phyloP scores from a whole-genome alignment of 2,329 filamentous ascomycete species.

The Aspergillus felis region DNA sequence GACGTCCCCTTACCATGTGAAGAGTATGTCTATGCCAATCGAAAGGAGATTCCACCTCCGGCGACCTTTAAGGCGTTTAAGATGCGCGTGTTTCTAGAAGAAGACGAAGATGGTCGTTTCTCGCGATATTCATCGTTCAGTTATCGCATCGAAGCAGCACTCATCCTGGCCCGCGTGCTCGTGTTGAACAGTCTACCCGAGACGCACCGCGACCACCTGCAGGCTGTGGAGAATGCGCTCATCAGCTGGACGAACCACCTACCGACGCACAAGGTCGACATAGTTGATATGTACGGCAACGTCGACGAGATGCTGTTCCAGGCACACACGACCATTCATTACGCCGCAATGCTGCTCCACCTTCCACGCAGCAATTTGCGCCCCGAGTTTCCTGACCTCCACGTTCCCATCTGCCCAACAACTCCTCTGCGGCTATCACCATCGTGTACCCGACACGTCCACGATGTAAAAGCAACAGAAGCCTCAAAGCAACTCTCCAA shows the following conservation, averaged over 20 bases:
- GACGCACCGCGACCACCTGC: slow-evolving; percentile 50
- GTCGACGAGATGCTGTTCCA: slow-evolving; percentile 61
- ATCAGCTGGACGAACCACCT: slow-evolving; percentile 76
- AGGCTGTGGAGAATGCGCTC: slow-evolving; percentile 54
- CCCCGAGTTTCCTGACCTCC: slow-evolving; percentile 20
- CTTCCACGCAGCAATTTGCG: slow-evolving; percentile 69
- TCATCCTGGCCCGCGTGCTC: slow-evolving; percentile 72
- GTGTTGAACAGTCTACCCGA: slow-evolving; percentile 35
- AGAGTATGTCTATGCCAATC: slow-evolving; percentile 53
- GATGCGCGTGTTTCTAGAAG: slow-evolving; percentile 61
- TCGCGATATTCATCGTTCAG: slow-evolving; percentile 70
- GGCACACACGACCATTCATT: slow-evolving; percentile 36
- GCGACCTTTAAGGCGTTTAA: slow-evolving; percentile 55
- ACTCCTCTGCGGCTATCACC: slow-evolving; percentile 25
- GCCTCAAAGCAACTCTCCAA: slow-evolving; percentile 31
- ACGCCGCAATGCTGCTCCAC: slow-evolving; percentile 65
- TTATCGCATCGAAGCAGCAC: slow-evolving; percentile 74
- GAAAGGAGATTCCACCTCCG: slow-evolving; percentile 55
- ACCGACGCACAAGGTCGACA: slow-evolving; percentile 64
- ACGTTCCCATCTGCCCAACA: slow-evolving; percentile 24
- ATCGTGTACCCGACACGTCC: slow-evolving; percentile 30
- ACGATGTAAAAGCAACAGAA: slow-evolving; percentile 35
- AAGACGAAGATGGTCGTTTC: slow-evolving; percentile 51
- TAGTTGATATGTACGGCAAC: slow-evolving; percentile 64
- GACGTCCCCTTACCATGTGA: slow-evolving; percentile 75